Conservation (phyloP, 1,284 basidiomycete genomes). For the Austropuccinia psidii region DNA sequence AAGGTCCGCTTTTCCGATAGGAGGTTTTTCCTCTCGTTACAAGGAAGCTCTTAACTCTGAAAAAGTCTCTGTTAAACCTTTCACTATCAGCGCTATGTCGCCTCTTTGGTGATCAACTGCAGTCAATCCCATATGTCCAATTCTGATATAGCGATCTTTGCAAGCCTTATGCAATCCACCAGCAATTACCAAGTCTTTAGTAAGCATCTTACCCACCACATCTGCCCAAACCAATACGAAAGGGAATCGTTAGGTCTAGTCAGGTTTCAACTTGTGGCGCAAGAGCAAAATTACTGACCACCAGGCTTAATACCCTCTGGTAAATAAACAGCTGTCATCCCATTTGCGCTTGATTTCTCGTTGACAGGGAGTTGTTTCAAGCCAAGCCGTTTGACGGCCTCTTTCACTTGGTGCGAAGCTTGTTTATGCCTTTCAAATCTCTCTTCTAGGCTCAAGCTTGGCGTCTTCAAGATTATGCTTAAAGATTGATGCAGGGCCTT, state of each 20-base stretch:
- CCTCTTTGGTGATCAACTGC: constrained; percentile 62
- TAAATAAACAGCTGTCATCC: constrained; percentile 74
- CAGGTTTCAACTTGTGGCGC: constrained; percentile 37
- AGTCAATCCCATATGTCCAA: constrained; percentile 79
- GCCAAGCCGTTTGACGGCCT: constrained; percentile 62
- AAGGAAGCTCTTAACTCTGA: no score
- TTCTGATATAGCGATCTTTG: constrained; percentile 59
- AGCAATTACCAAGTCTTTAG: constrained; percentile 71
- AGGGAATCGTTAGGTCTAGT: not conserved
- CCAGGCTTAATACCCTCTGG: constrained; percentile 65
- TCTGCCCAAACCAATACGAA: constrained; percentile 28
- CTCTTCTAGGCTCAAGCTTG: constrained; percentile 61
- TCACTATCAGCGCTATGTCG: constrained; percentile 69
- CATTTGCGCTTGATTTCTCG: constrained; percentile 67
- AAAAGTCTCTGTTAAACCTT: constrained; percentile 58
- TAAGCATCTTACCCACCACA: constrained; percentile 52
- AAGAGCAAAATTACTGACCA: constrained; percentile 43
- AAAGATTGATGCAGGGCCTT: constrained; percentile 81
- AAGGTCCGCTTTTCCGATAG: no score
- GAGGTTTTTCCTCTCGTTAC: no score
- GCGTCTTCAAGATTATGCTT: constrained; percentile 58
- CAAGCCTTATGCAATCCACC: constrained; percentile 79
- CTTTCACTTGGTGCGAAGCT: constrained; percentile 66
- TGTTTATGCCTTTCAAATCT: constrained; percentile 71
- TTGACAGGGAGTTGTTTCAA: constrained; percentile 60